Conservation (phyloP, 352 stramenopile species). For the Phytophthora syringae region DNA sequence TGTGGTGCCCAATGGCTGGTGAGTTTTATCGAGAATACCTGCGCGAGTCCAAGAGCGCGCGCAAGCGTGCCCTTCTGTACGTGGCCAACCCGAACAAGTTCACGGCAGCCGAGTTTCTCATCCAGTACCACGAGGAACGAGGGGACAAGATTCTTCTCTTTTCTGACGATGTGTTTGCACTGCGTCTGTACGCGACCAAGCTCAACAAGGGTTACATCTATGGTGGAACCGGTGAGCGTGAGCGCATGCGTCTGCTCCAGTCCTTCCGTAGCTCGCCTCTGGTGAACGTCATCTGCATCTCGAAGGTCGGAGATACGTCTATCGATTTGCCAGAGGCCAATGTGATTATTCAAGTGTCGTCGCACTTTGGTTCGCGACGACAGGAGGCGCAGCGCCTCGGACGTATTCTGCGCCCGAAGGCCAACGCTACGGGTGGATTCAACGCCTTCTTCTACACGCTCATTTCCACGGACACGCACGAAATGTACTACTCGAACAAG, state of each 20-base stretch:
- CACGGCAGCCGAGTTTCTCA: constrained; percentile 95
- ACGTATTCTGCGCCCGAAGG: constrained; percentile 99
- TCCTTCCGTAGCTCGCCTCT: constrained; percentile 86
- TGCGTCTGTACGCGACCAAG: constrained; percentile 95
- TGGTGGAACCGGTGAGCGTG: constrained; percentile 94
- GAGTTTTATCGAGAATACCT: constrained; percentile 96
- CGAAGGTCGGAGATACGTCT: constrained; percentile 98
- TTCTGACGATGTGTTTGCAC: constrained; percentile 98
- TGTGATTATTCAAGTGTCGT: constrained; percentile 99
- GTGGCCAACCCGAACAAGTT: constrained; percentile 99
- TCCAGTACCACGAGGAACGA: constrained; percentile 97
- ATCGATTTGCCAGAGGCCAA: constrained; percentile 99
- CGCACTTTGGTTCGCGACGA: constrained; percentile 98
- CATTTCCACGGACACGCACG: constrained; percentile 98
- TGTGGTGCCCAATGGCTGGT: constrained; percentile 99
- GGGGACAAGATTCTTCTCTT: constrained; percentile 99
- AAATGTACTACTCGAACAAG: constrained; percentile 99
- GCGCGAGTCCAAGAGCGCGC: constrained; percentile 86
- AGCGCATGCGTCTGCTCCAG: constrained; percentile 88
- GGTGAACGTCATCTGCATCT: constrained; percentile 92
- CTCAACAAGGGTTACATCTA: constrained; percentile 96
- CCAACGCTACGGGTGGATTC: constrained; percentile 95
- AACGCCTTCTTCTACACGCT: constrained; percentile 99
- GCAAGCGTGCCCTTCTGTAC: constrained; percentile 96
- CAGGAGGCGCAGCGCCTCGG: constrained; percentile 99